A percentile compares a stretch with the other conserved stretches of the same genome.
phyloP scores from a whole-genome alignment of 768 basidiomycete species.

The Sistotremastrum suecicum region DNA sequence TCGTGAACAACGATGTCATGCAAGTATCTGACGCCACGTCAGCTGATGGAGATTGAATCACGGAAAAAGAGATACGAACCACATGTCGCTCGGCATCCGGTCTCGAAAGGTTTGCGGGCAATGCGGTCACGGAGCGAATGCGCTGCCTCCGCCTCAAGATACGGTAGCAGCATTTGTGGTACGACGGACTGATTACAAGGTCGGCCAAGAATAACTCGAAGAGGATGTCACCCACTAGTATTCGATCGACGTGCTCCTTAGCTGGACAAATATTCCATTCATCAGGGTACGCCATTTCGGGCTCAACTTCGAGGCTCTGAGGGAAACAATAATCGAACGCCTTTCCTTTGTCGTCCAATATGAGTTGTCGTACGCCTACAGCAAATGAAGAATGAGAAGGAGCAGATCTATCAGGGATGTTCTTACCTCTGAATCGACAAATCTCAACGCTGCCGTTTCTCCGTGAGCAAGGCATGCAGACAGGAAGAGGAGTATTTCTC shows the following conservation, averaged over 20 bases:
- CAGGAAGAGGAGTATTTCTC: too few relatives aligned
- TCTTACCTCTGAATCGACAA: too few relatives aligned
- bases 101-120: conserved; percentile 62
- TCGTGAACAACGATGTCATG: conserved; percentile 84
- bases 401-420: too few relatives aligned
- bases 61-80: conserved; percentile 31
- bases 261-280: too few relatives aligned
- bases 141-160: conserved; percentile 45
- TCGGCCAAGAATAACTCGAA: neutral
- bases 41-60: neutral
- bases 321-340: too few relatives aligned
- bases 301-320: too few relatives aligned
- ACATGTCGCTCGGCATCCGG: conserved; percentile 73
- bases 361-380: too few relatives aligned
- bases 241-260: neutral
- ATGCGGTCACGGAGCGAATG: conserved; percentile 45
- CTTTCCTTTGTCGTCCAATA: too few relatives aligned
- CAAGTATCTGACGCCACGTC: conserved; percentile 59
- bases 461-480: too few relatives aligned
- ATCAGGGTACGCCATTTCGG: too few relatives aligned
- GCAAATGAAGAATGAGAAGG: too few relatives aligned
- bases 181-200: conserved; percentile 37
- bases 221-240: neutral
- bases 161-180: conserved; percentile 53
- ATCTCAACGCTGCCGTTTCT: too few relatives aligned